Conservation (phyloP, 1,284 basidiomycete genomes). For the Heterobasidion irregulare region DNA sequence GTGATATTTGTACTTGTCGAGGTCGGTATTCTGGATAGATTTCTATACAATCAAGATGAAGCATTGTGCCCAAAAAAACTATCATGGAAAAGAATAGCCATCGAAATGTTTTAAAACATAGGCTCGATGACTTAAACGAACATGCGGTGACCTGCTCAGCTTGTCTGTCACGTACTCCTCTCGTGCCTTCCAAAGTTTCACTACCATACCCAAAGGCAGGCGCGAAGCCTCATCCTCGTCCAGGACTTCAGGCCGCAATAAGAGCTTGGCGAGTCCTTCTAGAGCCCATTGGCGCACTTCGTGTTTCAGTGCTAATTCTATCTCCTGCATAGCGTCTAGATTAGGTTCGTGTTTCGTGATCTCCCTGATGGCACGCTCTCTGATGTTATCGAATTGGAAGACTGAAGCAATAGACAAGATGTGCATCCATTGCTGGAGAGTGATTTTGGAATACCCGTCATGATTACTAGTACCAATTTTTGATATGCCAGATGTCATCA, state of each 20-base stretch:
- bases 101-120: background rate
- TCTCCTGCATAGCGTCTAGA: background rate
- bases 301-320: background rate
- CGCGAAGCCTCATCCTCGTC: background rate
- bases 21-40: too few species aligned
- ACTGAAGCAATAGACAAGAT: background rate
- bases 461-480: background rate
- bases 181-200: background rate
- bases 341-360: background rate
- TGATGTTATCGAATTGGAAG: slow-evolving; percentile 1
- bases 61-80: too few species aligned
- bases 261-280: background rate
- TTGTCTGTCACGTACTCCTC: background rate
- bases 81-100: background rate
- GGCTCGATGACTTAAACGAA: background rate
- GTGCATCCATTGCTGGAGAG: slow-evolving; percentile 10
- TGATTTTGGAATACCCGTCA: slow-evolving; percentile 1
- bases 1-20: too few species aligned
- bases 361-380: background rate
- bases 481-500: background rate
- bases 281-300: background rate
- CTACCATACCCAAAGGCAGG: background rate
- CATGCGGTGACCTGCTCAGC: background rate
- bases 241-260: background rate
- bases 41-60: too few species aligned